phyloP scores from a whole-genome alignment of 2,329 filamentous ascomycete species.

The Aureobasidium zeae region DNA sequence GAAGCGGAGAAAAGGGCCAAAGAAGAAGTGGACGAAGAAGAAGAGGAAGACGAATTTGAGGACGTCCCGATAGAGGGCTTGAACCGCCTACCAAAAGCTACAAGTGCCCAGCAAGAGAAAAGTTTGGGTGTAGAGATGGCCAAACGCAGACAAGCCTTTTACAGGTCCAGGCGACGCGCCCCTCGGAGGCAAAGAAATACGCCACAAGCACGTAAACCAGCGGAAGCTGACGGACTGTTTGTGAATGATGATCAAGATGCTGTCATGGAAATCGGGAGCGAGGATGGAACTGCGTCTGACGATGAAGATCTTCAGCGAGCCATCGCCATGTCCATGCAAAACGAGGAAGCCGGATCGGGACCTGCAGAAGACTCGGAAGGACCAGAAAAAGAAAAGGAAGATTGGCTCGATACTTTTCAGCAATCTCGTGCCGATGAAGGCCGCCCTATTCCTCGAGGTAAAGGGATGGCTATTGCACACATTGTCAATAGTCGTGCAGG shows the following conservation, averaged over 20 bases:
- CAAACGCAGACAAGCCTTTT: conserved; percentile 40
- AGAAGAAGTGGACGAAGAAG: conserved; percentile 49
- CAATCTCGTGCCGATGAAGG: conserved; percentile 35
- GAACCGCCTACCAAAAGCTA: conserved; percentile 66
- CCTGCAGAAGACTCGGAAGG: too few species aligned
- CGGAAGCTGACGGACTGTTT: conserved; percentile 48
- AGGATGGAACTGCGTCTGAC: conserved; percentile 44
- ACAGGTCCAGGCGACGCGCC: conserved; percentile 30
- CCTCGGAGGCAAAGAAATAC: conserved; percentile 19
- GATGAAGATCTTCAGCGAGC: conserved; percentile 71
- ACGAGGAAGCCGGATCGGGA: conserved; percentile 46
- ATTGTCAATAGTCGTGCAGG: conserved; percentile 66
- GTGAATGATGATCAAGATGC: conserved; percentile 34
- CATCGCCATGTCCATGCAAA: conserved; percentile 70
- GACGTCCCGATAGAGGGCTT: conserved; percentile 86
- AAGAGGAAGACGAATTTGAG: conserved; percentile 72
- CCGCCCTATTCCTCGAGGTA: conserved; percentile 37
- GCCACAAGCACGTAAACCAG: conserved; percentile 20
- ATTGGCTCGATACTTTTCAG: conserved; percentile 39
- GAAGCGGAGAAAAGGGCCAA: conserved; percentile 42
- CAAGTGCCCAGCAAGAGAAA: conserved; percentile 23
- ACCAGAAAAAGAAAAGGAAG: conserved; percentile 44
- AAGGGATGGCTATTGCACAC: conserved; percentile 55
- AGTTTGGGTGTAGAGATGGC: conserved; percentile 18
- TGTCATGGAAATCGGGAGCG: conserved; percentile 25